Conservation (phyloP, 495 filamentous ascomycete species). For the Neurospora tetraspora region DNA sequence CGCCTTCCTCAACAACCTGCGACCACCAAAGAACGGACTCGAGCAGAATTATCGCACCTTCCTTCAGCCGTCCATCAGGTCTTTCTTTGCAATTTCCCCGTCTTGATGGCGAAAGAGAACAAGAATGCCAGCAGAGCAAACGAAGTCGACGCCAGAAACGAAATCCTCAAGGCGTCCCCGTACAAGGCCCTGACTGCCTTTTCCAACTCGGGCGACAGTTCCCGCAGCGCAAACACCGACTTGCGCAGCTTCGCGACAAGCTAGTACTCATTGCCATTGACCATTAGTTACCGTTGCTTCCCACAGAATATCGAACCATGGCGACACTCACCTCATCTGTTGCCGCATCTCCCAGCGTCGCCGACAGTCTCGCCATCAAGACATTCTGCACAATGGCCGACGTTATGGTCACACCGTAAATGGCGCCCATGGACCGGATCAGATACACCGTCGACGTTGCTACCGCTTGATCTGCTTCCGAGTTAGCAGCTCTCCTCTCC, state of each 20-base stretch:
- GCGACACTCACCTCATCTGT: slow-evolving; percentile 22
- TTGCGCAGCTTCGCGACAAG: slow-evolving; percentile 44
- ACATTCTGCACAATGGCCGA: slow-evolving; percentile 55
- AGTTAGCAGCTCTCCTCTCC: slow-evolving; percentile 7
- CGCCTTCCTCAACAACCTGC: not conserved
- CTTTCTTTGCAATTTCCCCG: slow-evolving; percentile 15
- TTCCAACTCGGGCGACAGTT: slow-evolving; percentile 37
- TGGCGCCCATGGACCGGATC: slow-evolving; percentile 52
- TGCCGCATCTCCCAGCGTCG: slow-evolving; percentile 35
- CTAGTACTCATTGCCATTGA: slow-evolving; percentile 14
- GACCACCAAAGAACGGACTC: not conserved
- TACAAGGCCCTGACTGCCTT: slow-evolving; percentile 40
- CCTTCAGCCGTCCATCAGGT: not conserved
- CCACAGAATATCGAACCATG: too few relatives aligned
- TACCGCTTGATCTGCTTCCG: slow-evolving; percentile 48
- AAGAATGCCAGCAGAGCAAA: slow-evolving; percentile 28
- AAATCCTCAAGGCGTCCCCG: slow-evolving; percentile 36
- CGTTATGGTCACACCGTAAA: slow-evolving; percentile 54
- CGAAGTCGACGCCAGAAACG: slow-evolving; percentile 38
- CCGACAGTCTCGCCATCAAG: slow-evolving; percentile 41
- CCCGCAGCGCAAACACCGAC: slow-evolving; percentile 41
- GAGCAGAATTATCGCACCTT: not conserved
- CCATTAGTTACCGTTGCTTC: not conserved
- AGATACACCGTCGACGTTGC: slow-evolving; percentile 56
- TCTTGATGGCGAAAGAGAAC: slow-evolving; percentile 21